Evolutionary conservation across 257 asterid species (phyloP), one percentile per base, ranked within the genome.

Genomic region (Solanum rostratum): DNA sequence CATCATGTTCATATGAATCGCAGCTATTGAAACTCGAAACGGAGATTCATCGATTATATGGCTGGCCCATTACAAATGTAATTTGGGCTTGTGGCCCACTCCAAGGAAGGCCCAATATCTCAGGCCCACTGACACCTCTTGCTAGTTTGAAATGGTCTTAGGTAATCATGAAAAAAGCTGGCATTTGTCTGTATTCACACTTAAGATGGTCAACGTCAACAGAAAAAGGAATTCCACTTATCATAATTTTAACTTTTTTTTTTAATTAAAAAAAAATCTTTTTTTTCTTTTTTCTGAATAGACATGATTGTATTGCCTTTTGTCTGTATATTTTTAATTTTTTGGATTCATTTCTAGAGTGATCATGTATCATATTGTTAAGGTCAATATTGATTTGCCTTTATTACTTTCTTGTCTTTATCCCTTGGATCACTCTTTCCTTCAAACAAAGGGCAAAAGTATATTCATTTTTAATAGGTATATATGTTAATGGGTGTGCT

Each of bases 21-120:
- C 60, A 24, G 88, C 91, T 81, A 88, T 84, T 29, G 90, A 83
- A 83, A 37, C 45, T 74, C 63, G 8, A 18, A 68, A 73, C 2
- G 60, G 24, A 39, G 41, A 27, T 78, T 30, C 46, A 9, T 0
- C 3, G 8, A 6, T 52, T 52, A 52, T 15, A 52, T 52, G n/a
- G 59, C 10, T 52, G n/a, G 59, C 10, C 65, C 14, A 1, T 57
- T n/a, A 57, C 52, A 69, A 69, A 19, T 19, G 80, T 41, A 5
- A n/a, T 3, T 4, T 76, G 62, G 82, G 82, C 82, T 50, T 27
- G 43, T 24, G 62, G 82, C 82, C 82, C 45, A 76, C 9, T 76
- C 45, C 27, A 76, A 1, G 6, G 6, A 9, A 76, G 62, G 82
- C 82, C 63, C 82, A 49, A 14, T 46, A 43, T 0, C 2, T 22